phyloP scores from a whole-genome alignment of 2,329 filamentous ascomycete species.

The Ceratocystis variospora region DNA sequence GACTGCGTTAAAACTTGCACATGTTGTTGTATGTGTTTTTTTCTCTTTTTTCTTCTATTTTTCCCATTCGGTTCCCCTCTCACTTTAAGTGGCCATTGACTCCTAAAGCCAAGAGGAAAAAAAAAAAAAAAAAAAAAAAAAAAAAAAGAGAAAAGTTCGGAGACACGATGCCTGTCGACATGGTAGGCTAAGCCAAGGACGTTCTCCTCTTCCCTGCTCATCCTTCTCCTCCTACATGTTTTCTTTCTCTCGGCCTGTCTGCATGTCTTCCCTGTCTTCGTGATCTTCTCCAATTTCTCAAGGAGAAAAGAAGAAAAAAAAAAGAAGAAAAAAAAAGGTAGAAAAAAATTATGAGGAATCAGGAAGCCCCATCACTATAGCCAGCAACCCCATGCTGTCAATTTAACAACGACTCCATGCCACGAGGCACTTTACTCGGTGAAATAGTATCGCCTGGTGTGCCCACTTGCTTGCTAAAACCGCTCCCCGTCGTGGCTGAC shows the following conservation, averaged over 20 bases:
- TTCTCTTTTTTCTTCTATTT: too few relatives aligned
- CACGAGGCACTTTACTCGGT: conserved; percentile 30
- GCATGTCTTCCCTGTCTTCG: background rate
- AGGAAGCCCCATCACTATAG: background rate
- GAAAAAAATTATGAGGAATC: background rate
- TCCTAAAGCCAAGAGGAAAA: background rate
- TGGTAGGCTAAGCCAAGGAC: background rate
- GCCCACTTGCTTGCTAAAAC: background rate
- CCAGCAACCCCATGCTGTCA: background rate
- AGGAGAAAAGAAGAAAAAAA: background rate
- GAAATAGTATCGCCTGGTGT: conserved; percentile 29
- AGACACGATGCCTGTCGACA: background rate
- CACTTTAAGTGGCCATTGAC: too few relatives aligned
- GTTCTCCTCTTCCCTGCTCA: background rate
- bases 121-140: background rate
- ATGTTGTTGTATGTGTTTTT: too few relatives aligned
- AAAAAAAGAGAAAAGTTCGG: conserved; percentile 5
- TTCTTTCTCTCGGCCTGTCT: background rate
- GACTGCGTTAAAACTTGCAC: too few relatives aligned
- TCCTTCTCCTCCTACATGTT: background rate
- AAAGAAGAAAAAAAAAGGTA: background rate
- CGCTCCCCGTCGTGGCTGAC: background rate
- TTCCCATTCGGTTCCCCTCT: too few relatives aligned
- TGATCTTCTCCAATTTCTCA: conserved; percentile 2
- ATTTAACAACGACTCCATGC: conserved; percentile 24